phyloP scores from a whole-genome alignment of 306 rosid genomes.

The Casuarina cunninghamiana region DNA sequence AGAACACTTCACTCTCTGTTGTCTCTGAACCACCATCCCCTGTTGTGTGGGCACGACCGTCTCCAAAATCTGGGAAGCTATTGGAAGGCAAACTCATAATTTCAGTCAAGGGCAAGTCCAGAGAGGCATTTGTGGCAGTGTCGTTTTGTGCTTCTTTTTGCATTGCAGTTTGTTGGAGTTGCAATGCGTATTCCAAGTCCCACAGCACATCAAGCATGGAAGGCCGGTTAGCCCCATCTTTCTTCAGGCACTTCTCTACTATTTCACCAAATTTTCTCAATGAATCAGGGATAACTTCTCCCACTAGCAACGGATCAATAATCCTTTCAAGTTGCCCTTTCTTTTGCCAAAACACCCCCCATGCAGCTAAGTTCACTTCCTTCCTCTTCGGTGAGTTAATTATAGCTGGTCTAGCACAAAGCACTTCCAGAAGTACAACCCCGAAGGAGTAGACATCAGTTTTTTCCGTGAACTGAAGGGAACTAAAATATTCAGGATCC shows the following conservation, averaged over 20 bases:
- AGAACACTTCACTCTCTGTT: conserved; percentile 34
- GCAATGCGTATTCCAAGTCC: conserved; percentile 59
- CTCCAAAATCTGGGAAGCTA: conserved; percentile 27
- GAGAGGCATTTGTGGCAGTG: conserved; percentile 32
- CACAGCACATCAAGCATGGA: conserved; percentile 53
- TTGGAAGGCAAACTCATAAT: conserved; percentile 38
- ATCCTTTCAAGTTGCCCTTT: conserved; percentile 38
- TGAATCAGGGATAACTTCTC: conserved; percentile 38
- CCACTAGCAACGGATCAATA: conserved; percentile 42
- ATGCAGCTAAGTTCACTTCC: conserved; percentile 49
- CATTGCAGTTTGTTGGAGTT: conserved; percentile 42
- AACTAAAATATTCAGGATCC: conserved; percentile 54
- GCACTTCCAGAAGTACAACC: conserved; percentile 54
- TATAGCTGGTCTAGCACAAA: conserved; percentile 55
- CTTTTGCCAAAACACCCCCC: conserved; percentile 47
- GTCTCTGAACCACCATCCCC: conserved; percentile 26
- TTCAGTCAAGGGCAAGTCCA: conserved; percentile 30
- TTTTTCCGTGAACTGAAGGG: conserved; percentile 53
- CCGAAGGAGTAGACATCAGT: conserved; percentile 65
- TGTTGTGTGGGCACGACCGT: conserved; percentile 10
- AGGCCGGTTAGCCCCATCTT: conserved; percentile 47
- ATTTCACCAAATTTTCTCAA: conserved; percentile 42
- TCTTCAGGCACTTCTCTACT: conserved; percentile 40
- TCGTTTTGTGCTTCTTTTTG: conserved; percentile 30
- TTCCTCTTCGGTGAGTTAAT: conserved; percentile 33